Conservation (phyloP, 148 eudicot species). For the Rhododendron kiyosumense region DNA sequence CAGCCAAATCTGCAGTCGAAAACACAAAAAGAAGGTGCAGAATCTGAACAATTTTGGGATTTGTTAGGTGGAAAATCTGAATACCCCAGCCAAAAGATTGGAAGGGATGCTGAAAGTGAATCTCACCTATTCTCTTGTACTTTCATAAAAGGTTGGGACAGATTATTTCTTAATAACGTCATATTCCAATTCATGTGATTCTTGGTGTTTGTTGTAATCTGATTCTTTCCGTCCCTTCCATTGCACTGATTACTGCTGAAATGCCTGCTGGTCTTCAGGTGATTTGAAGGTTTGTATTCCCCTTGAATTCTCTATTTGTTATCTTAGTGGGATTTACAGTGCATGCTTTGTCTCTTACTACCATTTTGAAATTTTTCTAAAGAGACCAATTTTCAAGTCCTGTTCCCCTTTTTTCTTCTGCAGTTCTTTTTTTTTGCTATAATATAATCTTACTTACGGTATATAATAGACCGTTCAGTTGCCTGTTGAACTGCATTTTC, state of each 20-base stretch:
- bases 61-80: conserved; percentile 80
- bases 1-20: conserved; percentile 87
- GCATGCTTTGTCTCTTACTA: neutral
- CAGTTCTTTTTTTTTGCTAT: neutral
- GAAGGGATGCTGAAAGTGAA: conserved; percentile 67
- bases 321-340: neutral
- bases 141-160: conserved; percentile 52
- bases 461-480: neutral
- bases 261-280: conserved; percentile 39
- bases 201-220: conserved; percentile 20
- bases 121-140: conserved; percentile 86
- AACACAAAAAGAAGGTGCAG: conserved; percentile 83
- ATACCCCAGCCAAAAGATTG: conserved; percentile 75
- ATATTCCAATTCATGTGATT: neutral
- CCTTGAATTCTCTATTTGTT: neutral
- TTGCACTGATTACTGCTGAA: conserved; percentile 24
- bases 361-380: neutral
- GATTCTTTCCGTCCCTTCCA: conserved; percentile 13
- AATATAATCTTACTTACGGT: neutral
- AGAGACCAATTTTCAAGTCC: neutral
- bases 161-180: neutral
- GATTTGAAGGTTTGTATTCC: conserved; percentile 68
- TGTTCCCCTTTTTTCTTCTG: neutral
- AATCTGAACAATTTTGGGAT: conserved; percentile 79
- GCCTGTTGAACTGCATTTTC: neutral